Evolutionary conservation across 129 eudicot species (phyloP).

Genomic region (Ambrosia trifida): DNA sequence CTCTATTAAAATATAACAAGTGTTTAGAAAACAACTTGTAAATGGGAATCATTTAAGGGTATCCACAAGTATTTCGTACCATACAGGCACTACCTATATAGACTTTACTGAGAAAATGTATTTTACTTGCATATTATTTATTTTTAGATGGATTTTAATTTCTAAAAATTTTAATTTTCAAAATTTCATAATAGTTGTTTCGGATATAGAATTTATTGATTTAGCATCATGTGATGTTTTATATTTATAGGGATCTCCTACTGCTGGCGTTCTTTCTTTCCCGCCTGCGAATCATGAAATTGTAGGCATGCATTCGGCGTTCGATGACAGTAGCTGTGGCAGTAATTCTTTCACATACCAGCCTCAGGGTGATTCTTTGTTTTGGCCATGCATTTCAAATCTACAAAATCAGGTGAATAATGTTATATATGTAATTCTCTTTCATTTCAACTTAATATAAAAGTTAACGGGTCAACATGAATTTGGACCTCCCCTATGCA

Average conservation of each 20-base stretch:
- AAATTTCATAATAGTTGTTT: background rate
- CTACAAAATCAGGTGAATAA: slow-evolving; percentile 48
- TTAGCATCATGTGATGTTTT: slow-evolving; percentile 1
- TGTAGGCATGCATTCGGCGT: slow-evolving; percentile 30
- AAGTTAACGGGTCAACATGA: background rate
- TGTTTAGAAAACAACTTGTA: background rate
- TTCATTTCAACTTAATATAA: background rate
- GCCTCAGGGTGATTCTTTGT: slow-evolving; percentile 32
- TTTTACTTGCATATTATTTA: background rate
- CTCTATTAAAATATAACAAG: background rate
- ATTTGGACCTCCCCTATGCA: slow-evolving; percentile 23
- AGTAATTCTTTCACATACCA: slow-evolving; percentile 28
- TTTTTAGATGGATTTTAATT: too few species aligned
- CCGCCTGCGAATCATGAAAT: slow-evolving; percentile 37
- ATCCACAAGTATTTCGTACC: background rate
- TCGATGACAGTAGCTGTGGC: slow-evolving; percentile 35
- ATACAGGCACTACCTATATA: background rate
- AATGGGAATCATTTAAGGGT: background rate
- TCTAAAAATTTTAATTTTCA: too few species aligned
- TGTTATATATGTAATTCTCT: background rate
- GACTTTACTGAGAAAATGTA: background rate
- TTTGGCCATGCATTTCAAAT: slow-evolving; percentile 41
- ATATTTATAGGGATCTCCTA: slow-evolving; percentile 56
- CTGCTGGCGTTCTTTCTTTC: slow-evolving; percentile 53
- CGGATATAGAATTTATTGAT: background rate